A percentile compares a stretch with the other conserved stretches of the same genome.
Evolutionary conservation across 805 yeast genomes (phyloP).

Genomic region (Clavispora phyllophila): DNA sequence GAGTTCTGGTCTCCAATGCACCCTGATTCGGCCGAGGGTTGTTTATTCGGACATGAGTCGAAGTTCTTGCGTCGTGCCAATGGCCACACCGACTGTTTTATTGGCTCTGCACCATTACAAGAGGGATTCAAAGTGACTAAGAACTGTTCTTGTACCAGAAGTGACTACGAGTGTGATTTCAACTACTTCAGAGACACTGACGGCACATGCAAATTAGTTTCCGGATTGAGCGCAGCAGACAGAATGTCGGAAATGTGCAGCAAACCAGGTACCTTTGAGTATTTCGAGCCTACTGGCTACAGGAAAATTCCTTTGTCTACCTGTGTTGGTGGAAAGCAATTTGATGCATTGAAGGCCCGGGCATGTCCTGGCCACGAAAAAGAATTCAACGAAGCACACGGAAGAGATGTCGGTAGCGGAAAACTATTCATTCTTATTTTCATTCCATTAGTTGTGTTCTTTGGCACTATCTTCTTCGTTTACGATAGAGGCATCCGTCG

Average conservation of each 20-base stretch:
- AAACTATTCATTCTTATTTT: constrained; percentile 45
- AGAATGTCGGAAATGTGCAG: constrained; percentile 54
- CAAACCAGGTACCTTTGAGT: constrained; percentile 55
- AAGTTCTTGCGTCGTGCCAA: constrained; percentile 35
- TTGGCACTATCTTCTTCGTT: constrained; percentile 58
- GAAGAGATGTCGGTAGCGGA: constrained; percentile 50
- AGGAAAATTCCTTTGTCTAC: constrained; percentile 81
- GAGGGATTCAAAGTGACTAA: constrained; percentile 52
- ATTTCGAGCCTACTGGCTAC: constrained; percentile 88
- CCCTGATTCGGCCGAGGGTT: constrained; percentile 30
- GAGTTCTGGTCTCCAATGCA: constrained; percentile 41
- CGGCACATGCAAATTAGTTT: constrained; percentile 82
- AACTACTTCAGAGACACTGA: constrained; percentile 66
- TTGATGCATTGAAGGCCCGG: constrained; percentile 58
- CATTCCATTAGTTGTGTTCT: constrained; percentile 52
- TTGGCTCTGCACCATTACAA: constrained; percentile 55
- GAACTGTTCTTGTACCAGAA: constrained; percentile 80
- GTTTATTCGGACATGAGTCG: constrained; percentile 42
- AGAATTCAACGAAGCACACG: constrained; percentile 53
- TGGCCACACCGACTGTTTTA: constrained; percentile 60
- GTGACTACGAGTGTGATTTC: constrained; percentile 92
- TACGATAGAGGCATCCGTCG: constrained; percentile 78
- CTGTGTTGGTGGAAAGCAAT: constrained; percentile 72
- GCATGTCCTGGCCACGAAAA: constrained; percentile 87
- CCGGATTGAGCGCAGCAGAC: constrained; percentile 66